phyloP scores from a whole-genome alignment of 2,329 filamentous ascomycete species.

The Trichoderma sp. region DNA sequence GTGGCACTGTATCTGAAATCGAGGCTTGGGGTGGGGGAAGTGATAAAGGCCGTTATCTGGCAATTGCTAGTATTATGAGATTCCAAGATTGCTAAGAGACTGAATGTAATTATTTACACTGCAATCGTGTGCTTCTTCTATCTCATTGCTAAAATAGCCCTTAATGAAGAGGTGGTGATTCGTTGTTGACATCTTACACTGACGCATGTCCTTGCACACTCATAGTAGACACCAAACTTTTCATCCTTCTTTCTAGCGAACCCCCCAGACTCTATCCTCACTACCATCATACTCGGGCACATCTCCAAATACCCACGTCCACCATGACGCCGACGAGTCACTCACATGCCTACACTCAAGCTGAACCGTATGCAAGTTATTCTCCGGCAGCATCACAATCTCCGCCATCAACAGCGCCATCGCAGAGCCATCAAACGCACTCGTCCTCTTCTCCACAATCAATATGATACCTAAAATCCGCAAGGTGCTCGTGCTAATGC shows the following conservation, averaged over 20 bases:
- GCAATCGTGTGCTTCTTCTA: not conserved
- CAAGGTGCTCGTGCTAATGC: not conserved
- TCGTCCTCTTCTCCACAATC: not conserved
- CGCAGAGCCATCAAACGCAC: not conserved
- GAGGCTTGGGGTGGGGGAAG: not conserved
- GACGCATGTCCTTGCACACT: not conserved
- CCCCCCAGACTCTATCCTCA: not conserved
- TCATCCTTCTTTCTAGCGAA: not conserved
- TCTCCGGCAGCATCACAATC: not conserved
- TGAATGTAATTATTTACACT: not conserved
- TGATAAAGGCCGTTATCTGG: not conserved
- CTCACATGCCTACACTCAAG: not conserved
- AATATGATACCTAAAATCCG: not conserved
- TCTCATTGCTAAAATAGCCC: not conserved
- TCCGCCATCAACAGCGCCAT: not conserved
- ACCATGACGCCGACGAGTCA: not conserved
- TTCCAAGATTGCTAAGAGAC: not conserved
- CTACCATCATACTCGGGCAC: not conserved
- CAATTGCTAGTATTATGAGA: not conserved
- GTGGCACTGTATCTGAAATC: not conserved
- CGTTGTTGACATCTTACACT: not conserved
- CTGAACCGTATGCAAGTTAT: not conserved
- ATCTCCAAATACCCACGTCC: not conserved
- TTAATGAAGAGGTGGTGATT: not conserved
- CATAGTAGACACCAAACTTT: not conserved